These are phyloP conservation scores for Akanthomyces dipterigenus DNA, from an alignment of 2,329 filamentous ascomycete species.

Conservation along the genomic window DNA sequence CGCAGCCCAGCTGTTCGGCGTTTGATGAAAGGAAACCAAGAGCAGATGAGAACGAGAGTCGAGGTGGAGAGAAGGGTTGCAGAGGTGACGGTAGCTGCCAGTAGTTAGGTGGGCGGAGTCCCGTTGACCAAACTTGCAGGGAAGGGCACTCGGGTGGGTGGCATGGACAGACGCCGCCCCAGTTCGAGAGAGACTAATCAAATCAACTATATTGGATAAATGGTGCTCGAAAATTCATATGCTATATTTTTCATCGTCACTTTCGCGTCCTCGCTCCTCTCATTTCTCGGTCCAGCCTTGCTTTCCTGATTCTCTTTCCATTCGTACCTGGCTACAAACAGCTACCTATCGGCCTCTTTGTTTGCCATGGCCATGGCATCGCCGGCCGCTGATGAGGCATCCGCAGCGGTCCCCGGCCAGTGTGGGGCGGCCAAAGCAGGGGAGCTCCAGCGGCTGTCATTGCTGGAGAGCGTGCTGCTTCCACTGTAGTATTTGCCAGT, in stretches of 20 bases:
- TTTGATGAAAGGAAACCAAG: not conserved
- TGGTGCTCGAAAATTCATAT: no score
- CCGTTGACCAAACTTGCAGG: no score
- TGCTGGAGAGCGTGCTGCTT: not conserved
- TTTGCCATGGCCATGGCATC: not conserved
- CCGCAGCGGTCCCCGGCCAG: not conserved
- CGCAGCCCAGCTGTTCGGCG: not conserved
- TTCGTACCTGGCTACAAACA: not conserved
- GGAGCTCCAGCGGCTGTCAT: not conserved
- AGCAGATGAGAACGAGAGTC: not conserved
- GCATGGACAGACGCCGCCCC: no score
- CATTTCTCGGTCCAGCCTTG: no score
- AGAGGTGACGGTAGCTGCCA: not conserved
- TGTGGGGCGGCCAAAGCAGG: not conserved
- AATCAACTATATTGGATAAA: no score
- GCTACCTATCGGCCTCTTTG: no score
- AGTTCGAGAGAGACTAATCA: no score
- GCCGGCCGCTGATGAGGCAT: not conserved
- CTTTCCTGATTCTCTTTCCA: no score
- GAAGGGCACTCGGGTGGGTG: no score
- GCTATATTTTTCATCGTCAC: no score
- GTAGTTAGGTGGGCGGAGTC: not conserved
- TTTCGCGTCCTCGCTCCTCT: no score
- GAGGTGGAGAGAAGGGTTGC: constrained; percentile 1
- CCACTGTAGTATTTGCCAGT: no score